These are phyloP conservation scores for Trametes polyzona DNA, from an alignment of 1,284 basidiomycete genomes.

Conservation along the genomic window DNA sequence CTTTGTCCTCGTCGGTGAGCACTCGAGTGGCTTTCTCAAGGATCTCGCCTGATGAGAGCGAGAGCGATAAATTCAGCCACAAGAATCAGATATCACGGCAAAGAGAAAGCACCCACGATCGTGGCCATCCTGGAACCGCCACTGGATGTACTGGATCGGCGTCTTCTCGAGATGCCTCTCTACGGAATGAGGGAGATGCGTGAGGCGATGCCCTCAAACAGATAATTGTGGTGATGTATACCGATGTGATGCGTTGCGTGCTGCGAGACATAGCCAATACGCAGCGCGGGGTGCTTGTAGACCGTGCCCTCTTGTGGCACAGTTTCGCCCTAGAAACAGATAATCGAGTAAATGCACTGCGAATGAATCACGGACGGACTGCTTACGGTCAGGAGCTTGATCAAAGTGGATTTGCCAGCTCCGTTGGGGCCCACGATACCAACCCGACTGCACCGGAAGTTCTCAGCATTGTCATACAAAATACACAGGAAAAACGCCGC, in stretches of 20 bases:
- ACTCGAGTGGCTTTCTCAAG: slow-evolving; percentile 92
- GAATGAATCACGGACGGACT: not conserved
- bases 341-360: not conserved
- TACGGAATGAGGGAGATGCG: slow-evolving; percentile 33
- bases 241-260: slow-evolving; percentile 97
- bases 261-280: slow-evolving; percentile 98
- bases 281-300: slow-evolving; percentile 94
- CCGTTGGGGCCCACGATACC: slow-evolving; percentile 93
- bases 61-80: not conserved
- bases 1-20: slow-evolving; percentile 88
- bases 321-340: slow-evolving; percentile 79
- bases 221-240: slow-evolving; percentile 31
- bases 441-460: slow-evolving; percentile 63
- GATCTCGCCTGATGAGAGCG: slow-evolving; percentile 65
- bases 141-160: slow-evolving; percentile 95
- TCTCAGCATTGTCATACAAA: slow-evolving; percentile 19
- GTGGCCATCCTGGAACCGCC: slow-evolving; percentile 99
- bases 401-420: slow-evolving; percentile 95
- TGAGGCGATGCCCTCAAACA: slow-evolving; percentile 2
- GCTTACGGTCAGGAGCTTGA: slow-evolving; percentile 90
- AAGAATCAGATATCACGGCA: not conserved
- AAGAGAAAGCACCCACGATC: slow-evolving; percentile 69
- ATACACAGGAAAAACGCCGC: slow-evolving; percentile 12
- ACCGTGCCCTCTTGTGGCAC: slow-evolving; percentile 92
- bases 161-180: slow-evolving; percentile 95